Evolutionary conservation across 2,329 filamentous ascomycete genomes (phyloP).

Genomic region (Penicillium concentricum): DNA sequence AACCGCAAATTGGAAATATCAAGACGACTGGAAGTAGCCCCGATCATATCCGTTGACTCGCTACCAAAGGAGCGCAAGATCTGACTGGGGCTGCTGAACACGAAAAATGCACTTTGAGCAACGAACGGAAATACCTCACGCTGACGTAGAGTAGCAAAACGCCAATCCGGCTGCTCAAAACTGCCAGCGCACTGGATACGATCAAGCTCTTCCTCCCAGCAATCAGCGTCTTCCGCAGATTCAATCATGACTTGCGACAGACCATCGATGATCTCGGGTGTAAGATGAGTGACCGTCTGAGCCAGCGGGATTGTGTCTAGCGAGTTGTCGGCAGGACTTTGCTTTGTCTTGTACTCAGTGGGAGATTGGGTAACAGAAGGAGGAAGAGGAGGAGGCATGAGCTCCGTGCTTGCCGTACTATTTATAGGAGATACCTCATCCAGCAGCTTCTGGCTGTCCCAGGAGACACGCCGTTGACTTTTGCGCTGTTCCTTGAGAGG

Average conservation of each 20-base stretch:
- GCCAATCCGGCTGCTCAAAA: conserved; percentile 40
- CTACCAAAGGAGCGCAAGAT: conserved; percentile 43
- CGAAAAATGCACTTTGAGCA: conserved; percentile 46
- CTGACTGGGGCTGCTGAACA: conserved; percentile 41
- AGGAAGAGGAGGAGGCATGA: conserved; percentile 1
- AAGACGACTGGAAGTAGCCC: conserved; percentile 11
- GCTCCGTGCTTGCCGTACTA: conserved; percentile 6
- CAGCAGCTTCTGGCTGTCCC: conserved; percentile 39
- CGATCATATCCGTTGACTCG: conserved; percentile 7
- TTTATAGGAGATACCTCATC: conserved; percentile 25
- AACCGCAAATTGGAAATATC: conserved; percentile 34
- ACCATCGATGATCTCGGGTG: conserved; percentile 38
- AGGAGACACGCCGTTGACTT: conserved; percentile 37
- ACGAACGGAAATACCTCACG: conserved; percentile 42
- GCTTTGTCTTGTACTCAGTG: conserved; percentile 20
- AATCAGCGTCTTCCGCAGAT: conserved; percentile 37
- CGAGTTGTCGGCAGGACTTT: conserved; percentile 7
- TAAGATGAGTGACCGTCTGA: conserved; percentile 38
- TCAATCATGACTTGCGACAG: conserved; percentile 38
- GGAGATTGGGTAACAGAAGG: conserved; percentile 19
- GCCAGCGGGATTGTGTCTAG: conserved; percentile 20
- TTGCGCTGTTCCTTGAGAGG: conserved; percentile 25
- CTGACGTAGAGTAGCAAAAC: conserved; percentile 38
- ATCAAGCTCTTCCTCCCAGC: conserved; percentile 40
- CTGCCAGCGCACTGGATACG: conserved; percentile 37